Evolutionary conservation across 1,139 yeast genomes (phyloP), one percentile per base, ranked within the genome.

Genomic region (Wickerhamiella pararugosa): DNA sequence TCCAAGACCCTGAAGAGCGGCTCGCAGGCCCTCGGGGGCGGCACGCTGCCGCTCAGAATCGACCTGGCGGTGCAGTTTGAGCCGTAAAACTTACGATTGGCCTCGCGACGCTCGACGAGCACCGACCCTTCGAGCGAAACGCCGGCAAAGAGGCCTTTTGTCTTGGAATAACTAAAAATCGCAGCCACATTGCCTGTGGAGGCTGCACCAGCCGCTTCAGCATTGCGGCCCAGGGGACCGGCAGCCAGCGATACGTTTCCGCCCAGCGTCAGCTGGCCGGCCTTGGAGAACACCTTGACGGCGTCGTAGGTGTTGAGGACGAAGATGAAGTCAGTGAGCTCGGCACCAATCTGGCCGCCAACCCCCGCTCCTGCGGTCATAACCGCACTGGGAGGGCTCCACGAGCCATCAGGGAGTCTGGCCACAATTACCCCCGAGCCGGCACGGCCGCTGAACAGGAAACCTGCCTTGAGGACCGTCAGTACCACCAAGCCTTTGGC

Each of bases 331-430:
- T 90, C 98, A 1, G 98, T 90, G 54, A 90, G 67, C 60, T 90
- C 98, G 5, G 95, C 92, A 34, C 98, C 98, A 51, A 90, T 75
- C 64, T 86, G 93, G 35, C 98, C 98, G 45, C 98, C 98, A 5
- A 92, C 96, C 56, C 98, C 97, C 3, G 96, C 97, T 53, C 98
- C 98, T 1, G 95, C 97, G 26, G 96, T 82, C 40, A 77, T 79
- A 53, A 90, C 80, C 7, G 96, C 98, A 2, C 94, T 79, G 1
- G 98, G 98, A 1, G 97, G 92, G n/a, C 96, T 84, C 98, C 98
- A 90, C 5, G 60, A 63, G 1, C 97, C 97, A 61, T 90, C 98
- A 2, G 92, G 92, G 42, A 90, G 69, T 48, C 97, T 69, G 5
- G 97, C 95, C 28, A 90, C 92, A 49, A 90, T 81, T 31, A 90